Conservation (phyloP, 257 asterid genomes). For the Rubia yunnanensis region DNA sequence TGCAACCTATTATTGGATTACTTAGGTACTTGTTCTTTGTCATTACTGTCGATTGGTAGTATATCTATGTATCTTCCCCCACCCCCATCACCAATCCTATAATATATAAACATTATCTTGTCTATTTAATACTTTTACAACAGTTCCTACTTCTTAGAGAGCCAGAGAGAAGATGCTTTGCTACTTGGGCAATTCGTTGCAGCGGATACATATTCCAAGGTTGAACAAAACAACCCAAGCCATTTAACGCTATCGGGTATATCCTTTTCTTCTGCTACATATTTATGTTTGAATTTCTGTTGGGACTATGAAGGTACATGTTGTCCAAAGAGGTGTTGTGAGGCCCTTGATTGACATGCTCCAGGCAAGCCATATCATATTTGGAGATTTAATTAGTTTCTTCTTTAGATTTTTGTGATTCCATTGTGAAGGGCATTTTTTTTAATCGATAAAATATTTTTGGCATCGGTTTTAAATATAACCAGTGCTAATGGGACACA, state of each 20-base stretch:
- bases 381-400: too few relatives aligned
- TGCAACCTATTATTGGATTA: constrained; percentile 94
- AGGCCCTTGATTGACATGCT: constrained; percentile 95
- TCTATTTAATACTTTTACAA: constrained; percentile 10
- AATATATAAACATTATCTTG: constrained; percentile 8
- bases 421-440: too few relatives aligned
- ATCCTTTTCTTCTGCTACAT: neutral
- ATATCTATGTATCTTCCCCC: constrained; percentile 2
- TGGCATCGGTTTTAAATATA: too few relatives aligned
- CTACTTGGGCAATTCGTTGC: constrained; percentile 99
- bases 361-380: too few relatives aligned
- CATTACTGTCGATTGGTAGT: neutral
- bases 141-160: constrained; percentile 97
- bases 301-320: constrained; percentile 56
- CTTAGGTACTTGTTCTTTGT: constrained; percentile 51
- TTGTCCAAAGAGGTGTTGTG: constrained; percentile 98
- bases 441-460: too few relatives aligned
- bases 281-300: neutral
- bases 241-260: neutral
- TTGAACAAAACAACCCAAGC: constrained; percentile 27
- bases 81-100: too few relatives aligned
- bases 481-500: too few relatives aligned
- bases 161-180: constrained; percentile 99
- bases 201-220: constrained; percentile 98
- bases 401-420: too few relatives aligned